Evolutionary conservation across 805 yeast genomes (phyloP), one percentile per base, ranked within the genome.

Genomic region (Candida railenensis): DNA sequence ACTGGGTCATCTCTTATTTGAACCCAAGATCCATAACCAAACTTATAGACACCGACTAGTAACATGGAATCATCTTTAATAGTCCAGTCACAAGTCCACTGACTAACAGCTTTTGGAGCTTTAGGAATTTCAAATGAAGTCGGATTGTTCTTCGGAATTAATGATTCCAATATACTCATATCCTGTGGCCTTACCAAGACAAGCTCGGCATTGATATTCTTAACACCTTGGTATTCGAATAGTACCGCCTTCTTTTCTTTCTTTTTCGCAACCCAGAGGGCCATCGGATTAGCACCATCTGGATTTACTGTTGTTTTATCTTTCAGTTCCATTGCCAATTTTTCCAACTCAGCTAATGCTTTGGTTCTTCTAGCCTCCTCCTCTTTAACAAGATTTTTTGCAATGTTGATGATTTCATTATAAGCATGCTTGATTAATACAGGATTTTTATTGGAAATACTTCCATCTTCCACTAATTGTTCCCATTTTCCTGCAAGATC

Each of bases 1-100:
- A 89, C 77, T 1, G 99, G 98, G 67, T 94, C 99, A 67, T 94
- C 99, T 60, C 99, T 77, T 40, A 94, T 91, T 59, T 87, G 91
- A 2, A 78, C 63, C 99, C 99, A 94, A 1, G 96, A 84, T 15
- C 98, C 98, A 64, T 89, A 91, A 0, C 99, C 99, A 66, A 91
- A 91, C 66, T 89, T 90, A 59, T 80, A 78, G 19, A 92, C 87
- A 52, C 99, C 99, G 32, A 87, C 80, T 50, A 94, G 65, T 45
- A 94, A 74, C 82, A 83, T 87, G 43, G 90, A 87, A 63, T 94
- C 99, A 61, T 94, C 96, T 28, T 75, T 80, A 12, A 76, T 73
- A 2, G 74, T 73, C 99, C 99, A 94, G 22, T 81, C 82, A 56
- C 96, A 88, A 44, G 80, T 79, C 99, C 99, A 94, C 39, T 87